Evolutionary conservation across 73 alveolate genomes (phyloP), one percentile per base, ranked within the genome.

Genomic region (Paramecium biaurelia): DNA sequence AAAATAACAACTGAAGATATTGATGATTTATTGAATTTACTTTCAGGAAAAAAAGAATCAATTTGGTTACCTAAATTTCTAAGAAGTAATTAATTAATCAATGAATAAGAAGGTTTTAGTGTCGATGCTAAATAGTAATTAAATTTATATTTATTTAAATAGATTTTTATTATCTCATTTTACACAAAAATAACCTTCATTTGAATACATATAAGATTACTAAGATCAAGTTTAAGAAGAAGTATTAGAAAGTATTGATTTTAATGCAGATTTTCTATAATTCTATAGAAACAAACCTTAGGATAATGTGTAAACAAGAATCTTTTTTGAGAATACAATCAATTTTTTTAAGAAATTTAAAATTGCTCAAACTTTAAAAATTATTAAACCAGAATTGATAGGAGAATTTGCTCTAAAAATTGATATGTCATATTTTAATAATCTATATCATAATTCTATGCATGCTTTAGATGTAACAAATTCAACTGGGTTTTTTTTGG

Each of bases 401-500:
- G 53, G 72, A 41, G 90, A 79, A 9, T 42, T 79, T 32, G 53
- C 26, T 42, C 3, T 79, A 8, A 79, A 12, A 79, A 12, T 79
- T 28, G 72, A 79, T 10, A 28, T 41, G 53, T 43, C 32, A 79
- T 79, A 79, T 14, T 18, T 41, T 2, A 28, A 79, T 24, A 79
- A 79, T 45, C 23, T 79, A 20, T 79, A 79, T 21, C 90, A 79
- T 45, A 79, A 79, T 79, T 79, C 90, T 14, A 38, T 79, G 74
- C 90, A 79, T 79, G 90, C 90, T 10, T 5, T 79, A 5, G 90
- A 79, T 79, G 90, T 79, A 18, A 41, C 90, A 15, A 79, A 79
- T 79, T 38, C 74, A 79, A 42, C 76, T 18, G 90, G 72, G 2
- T 79, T 79, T 43, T 79, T 79, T 28, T 14, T 79, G 15, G 74